phyloP scores from a whole-genome alignment of 495 filamentous ascomycete genomes.

The Amniculicola lignicola region DNA sequence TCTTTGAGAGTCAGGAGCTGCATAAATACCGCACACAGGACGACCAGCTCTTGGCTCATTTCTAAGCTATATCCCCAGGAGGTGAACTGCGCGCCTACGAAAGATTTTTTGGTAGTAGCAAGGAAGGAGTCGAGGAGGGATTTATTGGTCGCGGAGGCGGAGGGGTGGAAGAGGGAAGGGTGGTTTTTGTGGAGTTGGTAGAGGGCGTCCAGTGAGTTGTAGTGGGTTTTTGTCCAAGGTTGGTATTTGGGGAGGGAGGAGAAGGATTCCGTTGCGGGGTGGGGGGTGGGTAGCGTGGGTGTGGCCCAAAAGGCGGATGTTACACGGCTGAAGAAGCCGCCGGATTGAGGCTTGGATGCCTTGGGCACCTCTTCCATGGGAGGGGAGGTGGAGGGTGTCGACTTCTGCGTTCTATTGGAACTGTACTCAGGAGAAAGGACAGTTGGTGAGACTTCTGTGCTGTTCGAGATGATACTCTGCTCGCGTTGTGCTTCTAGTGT shows the following conservation, averaged over 20 bases:
- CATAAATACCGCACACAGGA: conserved; percentile 30
- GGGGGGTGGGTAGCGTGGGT: conserved; percentile 9
- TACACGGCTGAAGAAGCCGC: conserved; percentile 27
- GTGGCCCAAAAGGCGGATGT: conserved; percentile 27
- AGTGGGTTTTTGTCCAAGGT: conserved; percentile 39
- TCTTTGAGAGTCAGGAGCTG: conserved; percentile 27
- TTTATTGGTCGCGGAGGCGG: conserved; percentile 20
- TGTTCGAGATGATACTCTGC: conserved; percentile 17
- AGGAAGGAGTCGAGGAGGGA: conserved; percentile 23
- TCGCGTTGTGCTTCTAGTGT: no score
- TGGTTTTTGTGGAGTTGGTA: conserved; percentile 29
- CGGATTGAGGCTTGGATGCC: not conserved
- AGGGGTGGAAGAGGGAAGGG: conserved; percentile 28
- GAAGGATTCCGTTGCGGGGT: conserved; percentile 16
- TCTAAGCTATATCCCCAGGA: conserved; percentile 31
- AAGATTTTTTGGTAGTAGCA: not conserved
- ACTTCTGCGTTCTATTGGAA: not conserved
- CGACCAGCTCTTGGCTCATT: conserved; percentile 22
- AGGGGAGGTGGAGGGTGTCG: not conserved
- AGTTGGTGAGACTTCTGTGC: not conserved
- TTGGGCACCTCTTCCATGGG: not conserved
- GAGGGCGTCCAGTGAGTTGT: conserved; percentile 34
- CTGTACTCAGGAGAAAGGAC: not conserved
- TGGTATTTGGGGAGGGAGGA: conserved; percentile 30
- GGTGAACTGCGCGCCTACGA: conserved; percentile 21